phyloP scores from a whole-genome alignment of 2,329 filamentous ascomycete species.

The Cladosporium sp. region DNA sequence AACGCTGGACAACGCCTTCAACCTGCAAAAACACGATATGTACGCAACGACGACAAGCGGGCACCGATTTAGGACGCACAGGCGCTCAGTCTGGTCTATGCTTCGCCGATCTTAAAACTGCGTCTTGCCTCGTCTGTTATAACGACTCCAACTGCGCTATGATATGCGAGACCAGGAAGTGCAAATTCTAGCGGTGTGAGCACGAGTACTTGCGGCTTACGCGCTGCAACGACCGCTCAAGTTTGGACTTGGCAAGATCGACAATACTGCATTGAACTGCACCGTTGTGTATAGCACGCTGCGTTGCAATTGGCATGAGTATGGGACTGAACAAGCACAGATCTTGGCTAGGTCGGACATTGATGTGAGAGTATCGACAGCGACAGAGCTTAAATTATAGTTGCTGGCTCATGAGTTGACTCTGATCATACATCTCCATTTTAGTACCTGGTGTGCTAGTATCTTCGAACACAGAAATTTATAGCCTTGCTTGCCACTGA shows the following conservation, averaged over 20 bases:
- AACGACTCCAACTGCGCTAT: background rate
- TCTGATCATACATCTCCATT: background rate
- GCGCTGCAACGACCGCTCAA: background rate
- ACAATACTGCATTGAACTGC: background rate
- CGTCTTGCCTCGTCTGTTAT: background rate
- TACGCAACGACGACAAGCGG: background rate
- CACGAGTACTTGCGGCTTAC: background rate
- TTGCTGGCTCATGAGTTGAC: background rate
- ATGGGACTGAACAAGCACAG: background rate
- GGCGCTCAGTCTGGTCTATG: background rate
- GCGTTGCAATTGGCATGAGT: background rate
- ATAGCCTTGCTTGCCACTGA: background rate
- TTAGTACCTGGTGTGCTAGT: background rate
- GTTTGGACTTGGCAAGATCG: background rate
- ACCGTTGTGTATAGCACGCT: background rate
- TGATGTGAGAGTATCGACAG: background rate
- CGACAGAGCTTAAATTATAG: background rate
- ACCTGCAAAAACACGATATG: background rate
- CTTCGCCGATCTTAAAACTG: background rate
- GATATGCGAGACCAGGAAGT: background rate
- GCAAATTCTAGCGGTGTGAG: background rate
- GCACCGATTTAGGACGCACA: background rate
- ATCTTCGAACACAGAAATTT: background rate
- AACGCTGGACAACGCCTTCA: background rate
- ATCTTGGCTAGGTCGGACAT: background rate